Evolutionary conservation across 768 basidiomycete genomes (phyloP).

Genomic region (Russula vinacea): DNA sequence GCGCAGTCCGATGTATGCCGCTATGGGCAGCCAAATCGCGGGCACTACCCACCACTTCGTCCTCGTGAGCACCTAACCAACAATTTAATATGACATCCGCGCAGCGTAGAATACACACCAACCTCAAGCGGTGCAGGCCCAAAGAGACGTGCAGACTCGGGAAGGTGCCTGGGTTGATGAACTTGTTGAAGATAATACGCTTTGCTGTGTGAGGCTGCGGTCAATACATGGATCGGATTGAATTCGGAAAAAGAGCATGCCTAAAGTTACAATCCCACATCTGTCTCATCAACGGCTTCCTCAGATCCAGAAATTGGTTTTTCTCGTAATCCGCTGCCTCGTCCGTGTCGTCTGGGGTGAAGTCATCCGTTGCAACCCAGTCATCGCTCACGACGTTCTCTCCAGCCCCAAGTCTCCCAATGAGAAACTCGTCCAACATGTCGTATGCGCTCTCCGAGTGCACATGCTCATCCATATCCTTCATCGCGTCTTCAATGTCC

Average conservation of each 20-base stretch:
- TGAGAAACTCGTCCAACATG: conserved; percentile 82
- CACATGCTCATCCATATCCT: conserved; percentile 72
- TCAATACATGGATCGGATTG: background rate
- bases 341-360: conserved; percentile 89
- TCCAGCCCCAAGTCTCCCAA: conserved; percentile 77
- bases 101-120: conserved; percentile 27
- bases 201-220: conserved; percentile 52
- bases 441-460: conserved; percentile 91
- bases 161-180: conserved; percentile 89
- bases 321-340: conserved; percentile 75
- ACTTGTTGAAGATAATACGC: conserved; percentile 95
- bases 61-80: conserved; percentile 63
- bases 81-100: conserved; percentile 1
- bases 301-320: conserved; percentile 88
- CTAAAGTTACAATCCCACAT: conserved; percentile 86
- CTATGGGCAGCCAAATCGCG: conserved; percentile 85
- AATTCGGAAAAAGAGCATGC: conserved; percentile 38
- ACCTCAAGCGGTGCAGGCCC: conserved; percentile 80
- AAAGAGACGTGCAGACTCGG: conserved; percentile 83
- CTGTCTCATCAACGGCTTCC: conserved; percentile 79
- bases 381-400: conserved; percentile 79
- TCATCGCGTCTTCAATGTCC: conserved; percentile 81
- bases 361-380: conserved; percentile 88
- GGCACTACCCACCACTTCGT: conserved; percentile 96
- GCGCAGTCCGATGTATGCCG: conserved; percentile 72